Base-by-base conservation (phyloP, 495 filamentous ascomycete species). In the Aspergillus incahuasiensis region DNA sequence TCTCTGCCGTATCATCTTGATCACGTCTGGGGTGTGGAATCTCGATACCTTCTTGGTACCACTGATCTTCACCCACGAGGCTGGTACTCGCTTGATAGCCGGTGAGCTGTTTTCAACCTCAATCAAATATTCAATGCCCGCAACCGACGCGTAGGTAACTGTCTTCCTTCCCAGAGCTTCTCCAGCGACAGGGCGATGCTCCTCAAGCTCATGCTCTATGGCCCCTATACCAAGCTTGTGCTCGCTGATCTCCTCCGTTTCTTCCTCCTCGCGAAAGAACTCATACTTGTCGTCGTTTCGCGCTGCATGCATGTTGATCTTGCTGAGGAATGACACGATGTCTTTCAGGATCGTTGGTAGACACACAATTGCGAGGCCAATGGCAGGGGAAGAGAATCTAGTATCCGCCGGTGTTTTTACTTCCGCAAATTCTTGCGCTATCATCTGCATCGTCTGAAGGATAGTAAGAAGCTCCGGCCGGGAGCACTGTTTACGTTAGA, bases 1-100 rank as follows among this genome's bases (percentile, higher is more conserved):
- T 22, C 94, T 82, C 73, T 97, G 90, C 22, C 86, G 86, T 24
- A 95, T 81, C 47, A 96, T 76, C 44, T 81, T 79, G 28, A 91
- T 79, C 19, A 97, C 91, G 57, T 92, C 85, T 7, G 95, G 95
- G 0, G 95, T 92, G 74, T 99, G 95, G 72, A 96, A 99, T 48
- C 94, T 85, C 3, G 89, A 92, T 9, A 94, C 72, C 57, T 88
- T 91, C 70, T 97, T 97, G 5, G 95, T 99, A 52, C 91, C 92
- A 56, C 84, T 92, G 60, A 96, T 88, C 71, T 97, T 97, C 35
- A 80, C 76, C 94, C 94, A 99, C 4, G 87, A 92, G 43, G 94
- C 92, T 7, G 94, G 94, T 9, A 99, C 88, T 39, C 86, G 80
- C 63, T 89, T 92, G 47, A 96, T 73, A 42, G 87, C 79, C 0